Conservation (phyloP, 1,284 basidiomycete species). For the Heterobasidion parviporum region DNA sequence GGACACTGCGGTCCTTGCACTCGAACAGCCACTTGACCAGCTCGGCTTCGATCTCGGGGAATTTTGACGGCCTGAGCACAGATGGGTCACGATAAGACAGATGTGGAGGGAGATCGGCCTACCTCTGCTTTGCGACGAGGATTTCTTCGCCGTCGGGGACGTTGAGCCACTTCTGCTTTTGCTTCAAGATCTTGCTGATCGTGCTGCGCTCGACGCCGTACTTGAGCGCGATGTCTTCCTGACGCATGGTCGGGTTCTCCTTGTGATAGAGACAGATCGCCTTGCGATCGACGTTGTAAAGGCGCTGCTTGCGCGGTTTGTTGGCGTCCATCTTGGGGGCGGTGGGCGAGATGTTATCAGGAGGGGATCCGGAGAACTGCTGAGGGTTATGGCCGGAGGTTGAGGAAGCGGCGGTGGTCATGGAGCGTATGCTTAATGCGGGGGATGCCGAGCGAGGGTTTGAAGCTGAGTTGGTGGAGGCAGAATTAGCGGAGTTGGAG, state of each 20-base stretch:
- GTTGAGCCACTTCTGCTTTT: constrained; percentile 75
- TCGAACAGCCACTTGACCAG: constrained; percentile 56
- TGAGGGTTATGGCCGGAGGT: constrained; percentile 25
- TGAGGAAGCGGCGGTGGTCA: constrained; percentile 42
- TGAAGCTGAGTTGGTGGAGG: constrained; percentile 15
- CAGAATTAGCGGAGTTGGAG: constrained; percentile 25
- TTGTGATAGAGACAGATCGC: constrained; percentile 67
- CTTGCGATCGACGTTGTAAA: constrained; percentile 68
- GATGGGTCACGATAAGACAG: constrained; percentile 5
- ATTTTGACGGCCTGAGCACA: constrained; percentile 60
- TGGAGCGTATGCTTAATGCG: constrained; percentile 46
- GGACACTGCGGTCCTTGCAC: constrained; percentile 37
- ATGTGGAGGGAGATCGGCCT: constrained; percentile 12
- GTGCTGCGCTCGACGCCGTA: constrained; percentile 86
- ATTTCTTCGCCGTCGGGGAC: constrained; percentile 50
- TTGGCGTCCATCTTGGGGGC: constrained; percentile 8
- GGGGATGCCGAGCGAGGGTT: constrained; percentile 53
- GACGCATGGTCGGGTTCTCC: constrained; percentile 56
- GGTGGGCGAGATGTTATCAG: constrained; percentile 5
- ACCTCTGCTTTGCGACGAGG: constrained; percentile 62
- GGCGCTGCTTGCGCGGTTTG: constrained; percentile 63
- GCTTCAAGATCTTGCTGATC: constrained; percentile 88
- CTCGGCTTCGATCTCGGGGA: constrained; percentile 66
- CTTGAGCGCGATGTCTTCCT: constrained; percentile 72
- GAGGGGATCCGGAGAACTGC: constrained; percentile 10